phyloP scores from a whole-genome alignment of 2,329 filamentous ascomycete species.

The Pseudogymnoascus sp. region DNA sequence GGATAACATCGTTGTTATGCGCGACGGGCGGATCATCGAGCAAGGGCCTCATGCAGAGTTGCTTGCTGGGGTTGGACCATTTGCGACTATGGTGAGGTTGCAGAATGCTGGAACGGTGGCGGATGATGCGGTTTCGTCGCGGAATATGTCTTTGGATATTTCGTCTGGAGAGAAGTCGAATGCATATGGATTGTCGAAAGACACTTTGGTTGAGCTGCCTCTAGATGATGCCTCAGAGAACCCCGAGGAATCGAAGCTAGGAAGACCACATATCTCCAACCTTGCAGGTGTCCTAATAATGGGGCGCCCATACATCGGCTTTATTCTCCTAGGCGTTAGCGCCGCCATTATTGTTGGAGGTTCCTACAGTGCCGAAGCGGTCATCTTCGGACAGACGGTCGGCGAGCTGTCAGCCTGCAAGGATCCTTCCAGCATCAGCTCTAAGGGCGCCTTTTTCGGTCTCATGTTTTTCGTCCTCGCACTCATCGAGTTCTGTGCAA shows the following conservation, averaged over 20 bases:
- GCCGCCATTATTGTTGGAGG: conserved; percentile 38
- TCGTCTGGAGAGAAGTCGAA: background rate
- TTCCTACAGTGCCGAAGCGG: conserved; percentile 43
- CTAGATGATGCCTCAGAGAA: conserved; percentile 40
- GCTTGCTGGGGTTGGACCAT: conserved; percentile 26
- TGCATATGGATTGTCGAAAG: conserved; percentile 14
- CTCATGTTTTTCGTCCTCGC: conserved; percentile 42
- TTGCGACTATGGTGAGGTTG: conserved; percentile 9
- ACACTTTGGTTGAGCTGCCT: conserved; percentile 10
- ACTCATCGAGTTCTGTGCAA: conserved; percentile 49
- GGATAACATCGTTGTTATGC: conserved; percentile 34
- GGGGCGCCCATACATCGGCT: conserved; percentile 30
- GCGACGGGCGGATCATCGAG: conserved; percentile 30
- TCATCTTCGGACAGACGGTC: conserved; percentile 47
- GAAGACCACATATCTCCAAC: conserved; percentile 19
- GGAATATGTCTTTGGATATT: conserved; percentile 6
- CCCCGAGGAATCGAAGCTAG: conserved; percentile 6
- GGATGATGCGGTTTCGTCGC: conserved; percentile 25
- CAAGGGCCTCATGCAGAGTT: conserved; percentile 30
- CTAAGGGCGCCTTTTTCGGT: conserved; percentile 30
- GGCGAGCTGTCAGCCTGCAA: conserved; percentile 40
- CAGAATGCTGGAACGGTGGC: conserved; percentile 13
- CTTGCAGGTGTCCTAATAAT: conserved; percentile 15
- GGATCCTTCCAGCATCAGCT: conserved; percentile 15
- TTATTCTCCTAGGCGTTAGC: conserved; percentile 33